These are phyloP conservation scores for Chaetoscypha palmicola DNA, from an alignment of 2,329 filamentous ascomycete species.

Conservation along the genomic window DNA sequence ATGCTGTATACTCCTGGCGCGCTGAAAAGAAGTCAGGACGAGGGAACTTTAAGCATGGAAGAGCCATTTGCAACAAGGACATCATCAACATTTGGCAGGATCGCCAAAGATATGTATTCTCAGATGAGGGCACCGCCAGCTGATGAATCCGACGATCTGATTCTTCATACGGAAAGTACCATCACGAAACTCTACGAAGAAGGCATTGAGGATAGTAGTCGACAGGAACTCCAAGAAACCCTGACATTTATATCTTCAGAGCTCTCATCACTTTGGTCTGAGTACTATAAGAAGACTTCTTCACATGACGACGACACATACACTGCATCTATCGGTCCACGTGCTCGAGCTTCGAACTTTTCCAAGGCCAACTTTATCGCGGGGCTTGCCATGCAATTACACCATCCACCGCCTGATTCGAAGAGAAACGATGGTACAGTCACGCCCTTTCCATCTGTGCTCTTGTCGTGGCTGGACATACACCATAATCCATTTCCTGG, in stretches of 20 bases:
- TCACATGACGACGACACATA: conserved; percentile 46
- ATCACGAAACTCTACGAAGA: conserved; percentile 59
- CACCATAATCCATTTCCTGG: conserved; percentile 67
- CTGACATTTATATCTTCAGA: conserved; percentile 47
- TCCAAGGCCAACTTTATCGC: conserved; percentile 75
- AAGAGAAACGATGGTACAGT: conserved; percentile 15
- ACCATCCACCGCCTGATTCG: conserved; percentile 53
- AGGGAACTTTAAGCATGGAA: conserved; percentile 10
- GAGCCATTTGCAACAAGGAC: conserved; percentile 15
- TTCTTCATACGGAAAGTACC: conserved; percentile 69
- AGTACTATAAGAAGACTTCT: conserved; percentile 39
- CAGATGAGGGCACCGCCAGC: conserved; percentile 52
- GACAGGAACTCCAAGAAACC: conserved; percentile 47
- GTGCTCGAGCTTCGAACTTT: conserved; percentile 53
- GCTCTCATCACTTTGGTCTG: conserved; percentile 50
- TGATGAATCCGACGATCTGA: conserved; percentile 62
- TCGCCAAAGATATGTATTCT: conserved; percentile 65
- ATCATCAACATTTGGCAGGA: conserved; percentile 45
- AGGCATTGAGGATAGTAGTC: conserved; percentile 49
- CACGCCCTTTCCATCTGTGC: conserved; percentile 64
- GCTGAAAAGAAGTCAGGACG: conserved; percentile 16
- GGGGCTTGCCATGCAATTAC: conserved; percentile 68
- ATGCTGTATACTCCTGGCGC: conserved; percentile 10
- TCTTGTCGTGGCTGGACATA: conserved; percentile 76
- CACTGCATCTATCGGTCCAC: conserved; percentile 57